These are phyloP conservation scores for Corynespora cassiicola DNA, from an alignment of 2,329 filamentous ascomycete genomes.

Conservation along the genomic window DNA sequence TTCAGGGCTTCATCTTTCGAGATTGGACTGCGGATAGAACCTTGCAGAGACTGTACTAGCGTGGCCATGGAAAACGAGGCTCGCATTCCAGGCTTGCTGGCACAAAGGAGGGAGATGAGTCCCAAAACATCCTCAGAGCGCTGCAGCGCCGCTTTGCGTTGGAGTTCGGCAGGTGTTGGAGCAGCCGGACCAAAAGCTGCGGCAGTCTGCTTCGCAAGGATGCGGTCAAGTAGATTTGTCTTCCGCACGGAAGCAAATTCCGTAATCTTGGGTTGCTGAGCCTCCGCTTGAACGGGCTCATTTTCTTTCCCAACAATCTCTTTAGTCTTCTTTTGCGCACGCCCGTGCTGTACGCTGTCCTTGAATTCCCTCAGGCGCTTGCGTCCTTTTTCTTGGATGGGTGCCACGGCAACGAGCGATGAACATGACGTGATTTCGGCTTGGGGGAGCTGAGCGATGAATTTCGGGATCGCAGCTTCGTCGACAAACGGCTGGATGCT, in stretches of 20 bases:
- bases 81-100: conserved; percentile 40
- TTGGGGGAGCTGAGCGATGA: conserved; percentile 64
- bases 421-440: conserved; percentile 60
- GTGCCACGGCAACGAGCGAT: conserved; percentile 61
- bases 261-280: conserved; percentile 39
- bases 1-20: conserved; percentile 52
- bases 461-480: conserved; percentile 49
- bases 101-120: conserved; percentile 51
- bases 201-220: conserved; percentile 56
- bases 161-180: conserved; percentile 50
- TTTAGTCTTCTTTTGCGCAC: conserved; percentile 37
- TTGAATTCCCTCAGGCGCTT: conserved; percentile 73
- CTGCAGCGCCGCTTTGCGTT: conserved; percentile 55
- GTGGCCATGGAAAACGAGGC: conserved; percentile 53
- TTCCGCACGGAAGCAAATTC: conserved; percentile 49
- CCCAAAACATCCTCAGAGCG: conserved; percentile 53
- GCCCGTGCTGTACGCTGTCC: conserved; percentile 57
- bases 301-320: conserved; percentile 40
- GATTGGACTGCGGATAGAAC: conserved; percentile 54
- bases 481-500: conserved; percentile 56
- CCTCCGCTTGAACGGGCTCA: conserved; percentile 17
- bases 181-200: conserved; percentile 45
- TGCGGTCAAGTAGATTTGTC: conserved; percentile 56
- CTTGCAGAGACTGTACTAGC: conserved; percentile 51
- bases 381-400: conserved; percentile 70